phyloP scores from a whole-genome alignment of 2,329 filamentous ascomycete species.

The Geosmithia flava region DNA sequence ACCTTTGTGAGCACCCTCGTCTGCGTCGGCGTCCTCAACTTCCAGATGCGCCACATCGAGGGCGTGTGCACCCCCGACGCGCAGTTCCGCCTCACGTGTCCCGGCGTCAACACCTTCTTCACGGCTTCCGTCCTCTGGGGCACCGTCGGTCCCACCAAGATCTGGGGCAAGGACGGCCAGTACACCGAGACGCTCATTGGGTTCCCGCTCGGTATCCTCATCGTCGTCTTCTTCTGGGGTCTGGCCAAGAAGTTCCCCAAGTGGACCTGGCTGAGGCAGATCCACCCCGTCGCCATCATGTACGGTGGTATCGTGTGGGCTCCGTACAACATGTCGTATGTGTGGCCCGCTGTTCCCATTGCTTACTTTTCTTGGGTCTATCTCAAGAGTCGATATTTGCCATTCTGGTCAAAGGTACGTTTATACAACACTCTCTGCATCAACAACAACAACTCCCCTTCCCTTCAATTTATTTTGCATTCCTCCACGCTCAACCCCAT shows the following conservation, averaged over 20 bases:
- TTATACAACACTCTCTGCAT: neutral
- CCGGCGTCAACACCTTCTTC: slow-evolving; percentile 42
- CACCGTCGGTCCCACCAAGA: slow-evolving; percentile 35
- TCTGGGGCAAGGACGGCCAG: slow-evolving; percentile 34
- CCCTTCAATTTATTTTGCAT: neutral
- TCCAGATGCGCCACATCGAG: slow-evolving; percentile 34
- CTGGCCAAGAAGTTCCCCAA: slow-evolving; percentile 26
- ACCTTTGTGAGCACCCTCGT: slow-evolving; percentile 41
- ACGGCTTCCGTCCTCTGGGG: slow-evolving; percentile 44
- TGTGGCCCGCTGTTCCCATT: slow-evolving; percentile 38
- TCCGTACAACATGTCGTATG: slow-evolving; percentile 38
- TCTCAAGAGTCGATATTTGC: slow-evolving; percentile 33
- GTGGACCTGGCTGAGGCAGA: slow-evolving; percentile 26
- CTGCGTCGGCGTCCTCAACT: slow-evolving; percentile 34
- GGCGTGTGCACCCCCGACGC: slow-evolving; percentile 35
- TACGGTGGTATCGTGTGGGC: slow-evolving; percentile 33
- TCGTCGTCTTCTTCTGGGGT: slow-evolving; percentile 28
- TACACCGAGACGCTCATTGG: slow-evolving; percentile 35
- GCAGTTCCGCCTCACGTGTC: slow-evolving; percentile 36
- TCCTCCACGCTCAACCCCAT: too few species aligned
- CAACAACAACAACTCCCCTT: neutral
- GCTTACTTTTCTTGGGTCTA: slow-evolving; percentile 40
- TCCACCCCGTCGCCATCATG: slow-evolving; percentile 35
- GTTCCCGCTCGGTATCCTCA: slow-evolving; percentile 33
- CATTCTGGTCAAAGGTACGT: slow-evolving; percentile 37